Base-by-base conservation (phyloP, 2,329 filamentous ascomycete species). In the Lithohypha guttulata region DNA sequence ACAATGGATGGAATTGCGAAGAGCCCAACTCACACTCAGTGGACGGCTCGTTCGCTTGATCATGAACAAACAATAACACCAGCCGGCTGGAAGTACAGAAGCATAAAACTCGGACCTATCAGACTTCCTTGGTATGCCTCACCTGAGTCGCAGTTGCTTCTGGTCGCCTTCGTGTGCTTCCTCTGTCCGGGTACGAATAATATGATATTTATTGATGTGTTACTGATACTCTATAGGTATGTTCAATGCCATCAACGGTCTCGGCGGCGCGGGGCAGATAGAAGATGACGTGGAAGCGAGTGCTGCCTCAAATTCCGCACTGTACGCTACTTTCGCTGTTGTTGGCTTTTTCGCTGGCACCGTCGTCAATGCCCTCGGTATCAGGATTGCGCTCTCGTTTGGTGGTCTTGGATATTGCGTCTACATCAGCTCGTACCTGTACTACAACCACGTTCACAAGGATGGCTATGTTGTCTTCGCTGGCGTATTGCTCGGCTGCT, bases 251-350 rank as follows among this genome's bases (percentile, higher is more conserved):
- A 58, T 79, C 15, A 56, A 59, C 41, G 75, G 75, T 44, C 62
- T 79, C 31, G 75, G 75, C 41, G 75, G 75, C 45, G 72, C 65
- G 55, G 75, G 73, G 19, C 69, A 69, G 51, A 53, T 68, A 36
- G 62, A 74, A 51, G 27, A 31, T 3, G 45, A 43, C 6, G 45
- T 43, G 3, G 36, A 43, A 2, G 41, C 39, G n/a, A 45, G 43
- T 17, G 40, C 43, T 13, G 45, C 36, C 10, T 37, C 43, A n/a
- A n/a, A n/a, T n/a, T n/a, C n/a, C 11, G 45, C 43, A 3, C 28
- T 43, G 14, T 39, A 85, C 63, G 76, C 75, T 46, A 81, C 78
- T 23, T 84, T 85, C 55, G 74, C 73, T 42, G 70, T 77, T 2
- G 65, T 77, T 9, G 74, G 73, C 11, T 77, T 78, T 64, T 74